Conservation (phyloP, 2,329 filamentous ascomycete genomes). For the Aspergillus sp. region DNA sequence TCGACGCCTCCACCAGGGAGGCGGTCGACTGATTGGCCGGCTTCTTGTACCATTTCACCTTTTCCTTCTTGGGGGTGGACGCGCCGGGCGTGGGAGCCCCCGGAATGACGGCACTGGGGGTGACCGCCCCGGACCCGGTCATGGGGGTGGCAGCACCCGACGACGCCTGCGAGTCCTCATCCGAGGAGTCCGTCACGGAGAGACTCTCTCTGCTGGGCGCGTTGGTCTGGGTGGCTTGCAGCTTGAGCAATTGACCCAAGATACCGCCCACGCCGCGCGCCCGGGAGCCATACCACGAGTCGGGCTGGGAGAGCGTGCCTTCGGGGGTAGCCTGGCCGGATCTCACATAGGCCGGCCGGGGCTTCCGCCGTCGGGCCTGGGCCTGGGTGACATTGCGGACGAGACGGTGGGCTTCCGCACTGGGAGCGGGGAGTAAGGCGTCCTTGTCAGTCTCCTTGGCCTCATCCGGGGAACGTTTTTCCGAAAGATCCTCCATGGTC, state of each 20-base stretch:
- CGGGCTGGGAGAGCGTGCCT: constrained; percentile 11
- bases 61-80: constrained; percentile 29
- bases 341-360: constrained; percentile 25
- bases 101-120: constrained; percentile 4
- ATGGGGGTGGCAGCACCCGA: constrained; percentile 23
- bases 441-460: constrained; percentile 13
- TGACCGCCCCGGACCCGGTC: constrained; percentile 10
- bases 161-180: constrained; percentile 14
- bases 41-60: constrained; percentile 39
- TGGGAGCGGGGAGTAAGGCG: constrained; percentile 12
- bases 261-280: constrained; percentile 47
- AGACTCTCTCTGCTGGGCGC: constrained; percentile 19
- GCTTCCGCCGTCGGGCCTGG: constrained; percentile 19
- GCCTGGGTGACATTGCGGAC: constrained; percentile 29
- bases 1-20: constrained; percentile 32
- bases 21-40: constrained; percentile 27
- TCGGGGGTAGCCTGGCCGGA: constrained; percentile 27
- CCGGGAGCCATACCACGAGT: constrained; percentile 16
- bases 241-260: constrained; percentile 61
- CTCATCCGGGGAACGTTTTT: constrained; percentile 13
- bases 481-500: constrained; percentile 14
- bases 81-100: constrained; percentile 19
- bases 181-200: constrained; percentile 23
- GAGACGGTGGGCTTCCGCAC: constrained; percentile 31
- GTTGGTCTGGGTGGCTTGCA: constrained; percentile 50